Base-by-base conservation (phyloP, 192 early-diverging fungal species). In the Podila clonocystis region DNA sequence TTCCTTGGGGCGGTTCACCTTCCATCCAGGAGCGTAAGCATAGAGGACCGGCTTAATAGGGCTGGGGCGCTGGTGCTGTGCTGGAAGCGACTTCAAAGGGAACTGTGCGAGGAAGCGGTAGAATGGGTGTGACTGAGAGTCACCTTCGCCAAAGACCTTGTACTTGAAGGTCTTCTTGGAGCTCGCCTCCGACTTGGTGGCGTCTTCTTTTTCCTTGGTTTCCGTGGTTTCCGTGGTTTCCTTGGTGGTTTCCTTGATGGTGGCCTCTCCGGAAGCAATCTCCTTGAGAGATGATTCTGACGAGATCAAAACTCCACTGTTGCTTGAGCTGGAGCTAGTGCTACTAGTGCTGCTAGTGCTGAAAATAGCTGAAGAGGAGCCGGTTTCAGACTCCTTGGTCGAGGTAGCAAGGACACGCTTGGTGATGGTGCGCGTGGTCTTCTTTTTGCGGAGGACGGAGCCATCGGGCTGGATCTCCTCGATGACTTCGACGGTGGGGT, bases 21-120 rank as follows among this genome's bases (percentile, higher is more conserved):
- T 58, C 77, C 77, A 80, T 15, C 77, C 77, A 41, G 77, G 63
- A 31, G 77, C 70, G 29, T 64, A 80, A 28, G 77, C 77, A 49
- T 80, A 80, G 38, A 80, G 5, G 34, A 65, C 50, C 19, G 70
- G 70, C 63, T 73, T 72, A 36, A 80, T 67, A 24, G 67, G 71
- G 8, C 55, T 60, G 48, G 52, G 52, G 22, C 77, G 65, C 20
- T 60, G 62, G 34, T 80, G 77, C 12, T 61, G 77, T 9, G 77
- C 70, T 9, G 77, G 77, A 3, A 48, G 65, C 28, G 71, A 61
- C 49, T 73, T 80, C 24, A 80, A 45, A 20, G 77, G 77, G 67
- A 80, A 80, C 48, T 9, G 63, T 19, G 77, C 70, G 65, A 80
- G 36, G 50, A 73, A 80, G 22, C 36, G 67, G 57, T 69, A 80